Evolutionary conservation across 805 yeast species (phyloP), one percentile per base, ranked within the genome.

Genomic region (Torulaspora franciscae): DNA sequence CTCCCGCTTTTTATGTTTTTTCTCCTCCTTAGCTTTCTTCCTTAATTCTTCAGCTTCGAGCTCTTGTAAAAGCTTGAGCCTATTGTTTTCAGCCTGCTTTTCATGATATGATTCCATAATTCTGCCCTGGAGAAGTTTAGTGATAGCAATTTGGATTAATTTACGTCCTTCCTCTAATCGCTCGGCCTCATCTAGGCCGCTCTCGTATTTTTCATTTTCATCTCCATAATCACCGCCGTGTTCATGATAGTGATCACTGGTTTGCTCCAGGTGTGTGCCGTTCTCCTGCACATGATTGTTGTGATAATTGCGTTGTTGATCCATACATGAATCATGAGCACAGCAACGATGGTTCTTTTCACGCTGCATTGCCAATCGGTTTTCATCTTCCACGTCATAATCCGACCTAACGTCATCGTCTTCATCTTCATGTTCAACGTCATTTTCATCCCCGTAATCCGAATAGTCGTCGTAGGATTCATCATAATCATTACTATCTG

Each of bases 121-220:
- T 36, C 88, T 75, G 52, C 79, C 81, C 57, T 85, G 86, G 54
- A 90, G 75, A 59, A 87, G 72, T 42, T 86, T 79, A 4, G 93
- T 83, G 1, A 90, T 85, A 45, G 88, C 84, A 42, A 85, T 73
- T 56, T 86, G 88, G 49, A 90, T 75, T 72, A 87, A 75, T 22
- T 84, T 79, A 30, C 90, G 83, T 9, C 91, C 83, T 65, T 89
- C 95, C 56, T 79, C 82, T 57, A 85, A 67, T 40, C 89, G 74
- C 61, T 73, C 83, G 48, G 79, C 83, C 42, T 81, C 83, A 48
- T 74, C 79, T n/a, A 68, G 49, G 9, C 64, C 69, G 38, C 70
- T 66, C 36, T 69, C 61, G 58, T 58, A 62, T 9, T 29, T 61
- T 13, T 58, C 63, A 19, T 57, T 62, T 8, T 57, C 54, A 3